Conservation (phyloP, 495 filamentous ascomycete genomes). For the Podospora pseudoanserina region DNA sequence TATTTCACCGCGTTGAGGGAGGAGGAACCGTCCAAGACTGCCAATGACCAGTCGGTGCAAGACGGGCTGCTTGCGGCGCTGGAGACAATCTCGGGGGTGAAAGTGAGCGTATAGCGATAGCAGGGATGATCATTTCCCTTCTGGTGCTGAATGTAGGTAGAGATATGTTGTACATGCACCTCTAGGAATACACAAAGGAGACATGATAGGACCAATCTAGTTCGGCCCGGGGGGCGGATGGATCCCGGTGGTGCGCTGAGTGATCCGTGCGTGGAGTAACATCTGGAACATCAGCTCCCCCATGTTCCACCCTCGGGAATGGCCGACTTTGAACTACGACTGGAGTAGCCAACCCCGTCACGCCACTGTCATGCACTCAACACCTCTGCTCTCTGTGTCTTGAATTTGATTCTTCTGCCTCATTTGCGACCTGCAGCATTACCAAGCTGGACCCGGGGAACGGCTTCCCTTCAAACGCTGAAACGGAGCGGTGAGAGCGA, state of each 20-base stretch:
- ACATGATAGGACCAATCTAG: not conserved
- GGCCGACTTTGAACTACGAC: not conserved
- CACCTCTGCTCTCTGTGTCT: not conserved
- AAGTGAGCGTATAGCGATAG: not conserved
- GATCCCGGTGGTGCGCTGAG: not conserved
- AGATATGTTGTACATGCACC: too few species aligned
- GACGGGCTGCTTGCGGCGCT: slow-evolving; percentile 25
- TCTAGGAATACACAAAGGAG: too few species aligned
- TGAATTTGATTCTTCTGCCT: not conserved
- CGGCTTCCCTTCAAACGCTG: not conserved
- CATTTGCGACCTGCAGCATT: not conserved
- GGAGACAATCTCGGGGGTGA: slow-evolving; percentile 19
- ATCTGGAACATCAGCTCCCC: not conserved
- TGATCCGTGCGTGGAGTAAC: not conserved
- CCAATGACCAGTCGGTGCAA: slow-evolving; percentile 26
- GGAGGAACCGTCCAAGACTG: not conserved
- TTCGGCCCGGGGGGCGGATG: not conserved
- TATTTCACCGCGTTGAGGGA: not conserved
- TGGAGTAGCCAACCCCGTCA: not conserved
- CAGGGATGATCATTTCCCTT: not conserved
- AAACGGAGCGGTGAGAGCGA: not conserved
- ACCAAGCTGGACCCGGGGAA: not conserved
- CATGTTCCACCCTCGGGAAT: slow-evolving; percentile 2
- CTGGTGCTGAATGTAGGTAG: not conserved
- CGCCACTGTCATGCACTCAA: not conserved